These are phyloP conservation scores for Dichomitus squalens DNA, from an alignment of 1,284 basidiomycete species.

Conservation along the genomic window DNA sequence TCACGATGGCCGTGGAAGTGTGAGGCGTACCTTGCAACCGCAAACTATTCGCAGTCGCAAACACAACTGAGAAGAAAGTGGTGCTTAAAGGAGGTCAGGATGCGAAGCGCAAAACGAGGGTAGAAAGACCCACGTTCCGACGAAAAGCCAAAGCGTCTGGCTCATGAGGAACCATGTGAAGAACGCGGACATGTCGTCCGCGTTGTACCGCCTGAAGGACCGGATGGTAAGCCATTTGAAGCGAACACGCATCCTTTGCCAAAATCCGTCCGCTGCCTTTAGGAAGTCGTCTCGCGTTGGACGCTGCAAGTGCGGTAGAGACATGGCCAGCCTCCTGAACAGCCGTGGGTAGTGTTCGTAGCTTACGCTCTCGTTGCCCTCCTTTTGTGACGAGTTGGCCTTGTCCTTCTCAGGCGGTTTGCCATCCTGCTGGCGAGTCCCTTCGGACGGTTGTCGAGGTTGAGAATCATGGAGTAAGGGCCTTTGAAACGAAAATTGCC, in stretches of 20 bases:
- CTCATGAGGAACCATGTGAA: constrained; percentile 94
- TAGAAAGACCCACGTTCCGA: constrained; percentile 80
- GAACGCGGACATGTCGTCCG: constrained; percentile 97
- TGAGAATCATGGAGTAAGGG: constrained; percentile 1
- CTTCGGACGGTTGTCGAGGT: neutral
- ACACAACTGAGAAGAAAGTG: constrained; percentile 93
- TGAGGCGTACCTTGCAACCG: constrained; percentile 73
- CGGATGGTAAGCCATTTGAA: constrained; percentile 98
- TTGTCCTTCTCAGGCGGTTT: neutral
- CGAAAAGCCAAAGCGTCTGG: constrained; percentile 90
- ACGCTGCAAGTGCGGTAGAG: constrained; percentile 77
- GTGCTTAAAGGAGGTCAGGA: constrained; percentile 50
- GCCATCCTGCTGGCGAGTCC: neutral
- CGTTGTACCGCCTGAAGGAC: constrained; percentile 94
- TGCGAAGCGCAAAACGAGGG: neutral
- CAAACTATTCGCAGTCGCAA: constrained; percentile 88
- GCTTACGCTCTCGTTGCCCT: constrained; percentile 36
- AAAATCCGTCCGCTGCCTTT: constrained; percentile 84
- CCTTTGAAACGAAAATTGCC: constrained; percentile 8
- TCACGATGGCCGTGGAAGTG: neutral
- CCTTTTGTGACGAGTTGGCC: constrained; percentile 2
- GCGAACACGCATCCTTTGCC: constrained; percentile 88
- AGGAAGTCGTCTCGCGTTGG: constrained; percentile 90
- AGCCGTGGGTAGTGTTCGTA: constrained; percentile 79
- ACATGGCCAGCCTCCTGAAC: constrained; percentile 74